These are phyloP conservation scores for Dryas alaskensis DNA, from an alignment of 306 rosid species.

Conservation along the genomic window DNA sequence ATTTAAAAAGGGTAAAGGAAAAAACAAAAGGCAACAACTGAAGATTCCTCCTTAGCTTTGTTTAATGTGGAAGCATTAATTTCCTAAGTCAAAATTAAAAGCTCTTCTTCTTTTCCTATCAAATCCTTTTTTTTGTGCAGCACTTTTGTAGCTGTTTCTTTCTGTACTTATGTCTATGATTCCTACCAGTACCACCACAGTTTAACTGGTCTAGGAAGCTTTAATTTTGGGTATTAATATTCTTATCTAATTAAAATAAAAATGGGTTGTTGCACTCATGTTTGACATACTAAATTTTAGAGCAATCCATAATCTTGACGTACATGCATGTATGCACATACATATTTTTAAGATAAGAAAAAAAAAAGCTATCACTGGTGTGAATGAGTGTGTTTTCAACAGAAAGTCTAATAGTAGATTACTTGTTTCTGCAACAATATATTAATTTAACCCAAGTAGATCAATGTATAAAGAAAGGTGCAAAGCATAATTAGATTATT, in stretches of 20 bases:
- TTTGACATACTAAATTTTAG: too few species aligned
- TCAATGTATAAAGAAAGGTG: not conserved
- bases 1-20: slow-evolving; percentile 12
- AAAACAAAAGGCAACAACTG: slow-evolving; percentile 24
- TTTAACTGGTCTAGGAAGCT: not conserved
- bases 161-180: not conserved
- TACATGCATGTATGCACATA: too few species aligned
- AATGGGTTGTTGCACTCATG: too few species aligned
- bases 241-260: too few species aligned
- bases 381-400: not conserved
- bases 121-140: slow-evolving; percentile 4
- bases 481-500: not conserved
- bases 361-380: not conserved
- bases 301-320: too few species aligned
- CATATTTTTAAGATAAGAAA: too few species aligned
- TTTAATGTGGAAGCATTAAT: slow-evolving; percentile 23
- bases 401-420: slow-evolving; percentile 8
- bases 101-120: slow-evolving; percentile 9
- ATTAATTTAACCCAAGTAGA: not conserved
- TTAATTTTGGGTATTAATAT: not conserved
- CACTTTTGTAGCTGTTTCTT: slow-evolving; percentile 6
- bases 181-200: not conserved
- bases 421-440: not conserved
- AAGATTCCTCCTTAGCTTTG: slow-evolving; percentile 31
- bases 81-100: slow-evolving; percentile 37